Conservation (phyloP, 345 rosid species). For the Laguncularia racemosa region DNA sequence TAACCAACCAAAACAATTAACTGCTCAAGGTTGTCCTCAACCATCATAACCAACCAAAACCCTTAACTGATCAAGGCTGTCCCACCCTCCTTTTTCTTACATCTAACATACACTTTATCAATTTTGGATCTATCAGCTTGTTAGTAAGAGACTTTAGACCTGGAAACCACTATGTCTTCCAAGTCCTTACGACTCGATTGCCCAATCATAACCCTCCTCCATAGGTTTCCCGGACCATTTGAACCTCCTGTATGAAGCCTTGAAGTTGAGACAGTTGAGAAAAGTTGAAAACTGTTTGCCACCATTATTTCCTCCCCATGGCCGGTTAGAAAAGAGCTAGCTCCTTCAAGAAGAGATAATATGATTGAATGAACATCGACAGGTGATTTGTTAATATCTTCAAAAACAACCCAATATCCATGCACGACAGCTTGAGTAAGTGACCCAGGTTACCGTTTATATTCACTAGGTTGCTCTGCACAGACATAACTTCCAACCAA, state of each 20-base stretch:
- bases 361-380: conserved; percentile 74
- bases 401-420: conserved; percentile 93
- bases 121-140: too few species aligned
- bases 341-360: conserved; percentile 80
- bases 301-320: conserved; percentile 94
- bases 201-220: conserved; percentile 84
- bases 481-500: conserved; percentile 88
- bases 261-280: too few species aligned
- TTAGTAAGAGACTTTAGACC: conserved; percentile 47
- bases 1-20: too few species aligned
- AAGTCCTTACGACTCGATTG: conserved; percentile 59
- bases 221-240: conserved; percentile 48
- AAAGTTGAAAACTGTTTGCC: too few species aligned
- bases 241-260: too few species aligned
- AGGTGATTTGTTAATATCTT: conserved; percentile 90
- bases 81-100: too few species aligned
- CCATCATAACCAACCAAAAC: too few species aligned
- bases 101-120: too few species aligned
- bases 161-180: conserved; percentile 60
- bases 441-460: conserved; percentile 95
- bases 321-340: conserved; percentile 53
- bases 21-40: too few species aligned
- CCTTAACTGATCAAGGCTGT: too few species aligned
- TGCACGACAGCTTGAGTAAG: conserved; percentile 84
- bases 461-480: conserved; percentile 93